These are phyloP conservation scores for Pyricularia sp. DNA, from an alignment of 2,329 filamentous ascomycete species.

Conservation along the genomic window DNA sequence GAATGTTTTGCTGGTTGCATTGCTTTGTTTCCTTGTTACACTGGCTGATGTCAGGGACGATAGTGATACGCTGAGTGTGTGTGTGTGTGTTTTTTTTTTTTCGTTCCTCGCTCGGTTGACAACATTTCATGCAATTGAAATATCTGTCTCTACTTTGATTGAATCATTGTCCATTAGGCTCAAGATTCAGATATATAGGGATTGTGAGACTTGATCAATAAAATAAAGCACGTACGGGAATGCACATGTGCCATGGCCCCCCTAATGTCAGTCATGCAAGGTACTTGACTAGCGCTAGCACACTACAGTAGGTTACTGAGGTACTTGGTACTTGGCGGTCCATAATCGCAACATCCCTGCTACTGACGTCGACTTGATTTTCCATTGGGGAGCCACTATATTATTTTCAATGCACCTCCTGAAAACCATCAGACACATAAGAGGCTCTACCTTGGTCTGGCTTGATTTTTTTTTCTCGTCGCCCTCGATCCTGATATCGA, in stretches of 20 bases:
- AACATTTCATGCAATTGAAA: no score
- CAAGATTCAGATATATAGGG: no score
- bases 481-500: background rate
- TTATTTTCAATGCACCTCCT: background rate
- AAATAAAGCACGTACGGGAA: no score
- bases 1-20: background rate
- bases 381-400: background rate
- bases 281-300: background rate
- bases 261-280: background rate
- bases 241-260: no score
- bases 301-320: no score
- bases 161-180: no score
- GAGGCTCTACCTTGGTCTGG: background rate
- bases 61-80: no score
- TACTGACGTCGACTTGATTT: background rate
- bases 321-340: background rate
- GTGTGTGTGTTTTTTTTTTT: background rate
- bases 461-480: background rate
- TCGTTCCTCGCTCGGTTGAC: background rate
- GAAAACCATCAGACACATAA: background rate
- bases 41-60: background rate
- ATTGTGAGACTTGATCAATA: no score
- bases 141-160: no score
- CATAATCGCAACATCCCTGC: background rate
- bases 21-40: background rate